Percentiles rank a stretch among this genome's conserved stretches.
phyloP scores from a whole-genome alignment of 257 asterid species.

The Cruciata laevipes region DNA sequence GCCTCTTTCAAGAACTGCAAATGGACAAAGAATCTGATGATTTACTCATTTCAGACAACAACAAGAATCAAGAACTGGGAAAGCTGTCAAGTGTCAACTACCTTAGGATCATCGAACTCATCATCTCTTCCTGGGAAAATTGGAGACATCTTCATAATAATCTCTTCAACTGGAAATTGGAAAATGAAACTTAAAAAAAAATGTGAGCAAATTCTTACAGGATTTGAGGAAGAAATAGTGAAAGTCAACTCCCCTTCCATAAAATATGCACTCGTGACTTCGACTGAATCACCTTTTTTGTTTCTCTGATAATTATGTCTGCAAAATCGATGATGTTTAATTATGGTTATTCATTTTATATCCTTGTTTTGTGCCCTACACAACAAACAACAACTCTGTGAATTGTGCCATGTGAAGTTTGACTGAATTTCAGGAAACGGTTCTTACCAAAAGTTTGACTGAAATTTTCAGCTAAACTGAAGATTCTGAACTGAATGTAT shows the following conservation, averaged over 20 bases:
- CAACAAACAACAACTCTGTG: not conserved
- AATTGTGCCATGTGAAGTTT: constrained; percentile 6
- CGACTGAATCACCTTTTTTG: not conserved
- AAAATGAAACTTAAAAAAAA: not conserved
- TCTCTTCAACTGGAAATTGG: constrained; percentile 19
- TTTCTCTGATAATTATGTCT: not conserved
- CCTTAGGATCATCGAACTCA: constrained; percentile 50
- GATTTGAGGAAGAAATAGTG: not conserved
- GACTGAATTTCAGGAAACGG: constrained; percentile 3
- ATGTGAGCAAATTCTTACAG: not conserved
- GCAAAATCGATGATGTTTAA: not conserved
- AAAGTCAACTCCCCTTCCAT: not conserved
- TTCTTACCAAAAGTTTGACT: constrained; percentile 1
- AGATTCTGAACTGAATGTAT: not conserved
- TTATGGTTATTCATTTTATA: too few species aligned
- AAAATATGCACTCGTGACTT: not conserved
- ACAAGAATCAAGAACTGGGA: not conserved
- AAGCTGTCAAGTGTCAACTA: constrained; percentile 25
- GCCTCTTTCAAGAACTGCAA: constrained; percentile 72
- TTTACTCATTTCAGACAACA: too few species aligned
- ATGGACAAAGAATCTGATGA: not conserved
- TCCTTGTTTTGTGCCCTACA: not conserved
- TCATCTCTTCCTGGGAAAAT: constrained; percentile 16
- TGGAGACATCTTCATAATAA: constrained; percentile 41
- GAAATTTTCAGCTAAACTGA: not conserved